phyloP scores from a whole-genome alignment of 148 eudicot genomes.

The Diospyros lotus region DNA sequence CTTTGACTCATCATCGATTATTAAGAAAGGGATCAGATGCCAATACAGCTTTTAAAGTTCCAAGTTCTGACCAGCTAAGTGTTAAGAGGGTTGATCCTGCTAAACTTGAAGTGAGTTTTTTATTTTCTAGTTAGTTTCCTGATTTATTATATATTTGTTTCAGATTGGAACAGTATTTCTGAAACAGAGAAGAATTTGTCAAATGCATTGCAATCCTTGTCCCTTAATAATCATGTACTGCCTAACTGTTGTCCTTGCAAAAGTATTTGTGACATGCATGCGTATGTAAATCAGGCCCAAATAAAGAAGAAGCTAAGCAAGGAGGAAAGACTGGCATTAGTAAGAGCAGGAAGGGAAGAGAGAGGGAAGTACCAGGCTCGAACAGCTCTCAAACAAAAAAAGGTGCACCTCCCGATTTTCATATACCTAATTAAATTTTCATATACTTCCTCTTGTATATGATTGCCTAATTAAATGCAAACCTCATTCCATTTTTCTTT shows the following conservation, averaged over 20 bases:
- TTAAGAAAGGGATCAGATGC: constrained; percentile 47
- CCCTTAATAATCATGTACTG: not conserved
- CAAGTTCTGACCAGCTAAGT: constrained; percentile 67
- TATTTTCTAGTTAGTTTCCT: not conserved
- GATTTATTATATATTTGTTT: not conserved
- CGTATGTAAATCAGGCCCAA: constrained; percentile 43
- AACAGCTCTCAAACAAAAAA: constrained; percentile 76
- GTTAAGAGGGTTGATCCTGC: constrained; percentile 76
- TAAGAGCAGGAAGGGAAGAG: constrained; percentile 85
- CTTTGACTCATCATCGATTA: constrained; percentile 65
- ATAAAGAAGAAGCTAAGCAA: constrained; percentile 65
- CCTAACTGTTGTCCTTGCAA: constrained; percentile 2
- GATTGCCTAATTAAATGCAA: not conserved
- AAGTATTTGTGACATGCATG: constrained; percentile 2
- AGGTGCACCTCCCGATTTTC: constrained; percentile 40
- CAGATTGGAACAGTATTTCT: not conserved
- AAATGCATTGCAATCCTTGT: not conserved
- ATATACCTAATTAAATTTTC: not conserved
- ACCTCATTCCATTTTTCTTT: not conserved
- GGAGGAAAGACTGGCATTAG: constrained; percentile 62
- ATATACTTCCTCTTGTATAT: not conserved
- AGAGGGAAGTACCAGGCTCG: constrained; percentile 59
- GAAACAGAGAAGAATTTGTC: not conserved
- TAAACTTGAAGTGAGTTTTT: constrained; percentile 66
- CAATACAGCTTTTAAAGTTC: constrained; percentile 53